Evolutionary conservation across 139 green algal genomes (phyloP), one percentile per base, ranked within the genome.

Genomic region (Diplosphaera chodatii): DNA sequence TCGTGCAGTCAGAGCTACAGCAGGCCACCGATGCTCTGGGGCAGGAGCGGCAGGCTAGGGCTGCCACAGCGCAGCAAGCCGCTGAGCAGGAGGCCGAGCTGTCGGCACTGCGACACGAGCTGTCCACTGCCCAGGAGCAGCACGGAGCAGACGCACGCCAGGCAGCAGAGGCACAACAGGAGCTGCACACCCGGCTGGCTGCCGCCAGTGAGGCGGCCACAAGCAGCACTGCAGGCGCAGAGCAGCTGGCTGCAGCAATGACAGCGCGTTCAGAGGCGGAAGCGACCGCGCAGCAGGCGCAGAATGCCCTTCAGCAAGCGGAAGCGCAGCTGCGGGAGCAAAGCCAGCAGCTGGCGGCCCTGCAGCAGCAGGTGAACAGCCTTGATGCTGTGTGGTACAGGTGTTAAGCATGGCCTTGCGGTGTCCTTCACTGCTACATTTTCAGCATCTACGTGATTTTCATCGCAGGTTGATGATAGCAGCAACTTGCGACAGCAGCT

Each of bases 1-100:
- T 34, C 22, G 28, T 71, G 64, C 71, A 76, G 41, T 64, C 64
- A 16, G 30, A 71, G 41, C 34, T 41, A 3, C 40, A 76, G 21
- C 23, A 23, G 64, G 63, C 56, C 28, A 28, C 37, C 18, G 63
- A 66, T 2, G 64, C 67, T 25, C 40, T 55, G 18, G 37, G 56
- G 41, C 40, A 71, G 62, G 37, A 48, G 37, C 37, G 63, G 71
- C 28, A 68, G 69, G 63, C 18, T 27, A 27, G 63, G 48, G 63
- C 34, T 70, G 71, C 71, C 69, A 22, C 63, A 37, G 27, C 30
- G 32, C 32, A 55, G 40, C 32, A 34, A 55, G 65, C 65, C 22
- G 32, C 65, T 56, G 65, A 69, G 32, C 4, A 4, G 32, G 65
- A 69, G 32, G 65, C 65, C 2, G 65, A 55, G 32, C 8, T 48